Conservation (phyloP, 768 basidiomycete genomes). For the Mycena galericulata region DNA sequence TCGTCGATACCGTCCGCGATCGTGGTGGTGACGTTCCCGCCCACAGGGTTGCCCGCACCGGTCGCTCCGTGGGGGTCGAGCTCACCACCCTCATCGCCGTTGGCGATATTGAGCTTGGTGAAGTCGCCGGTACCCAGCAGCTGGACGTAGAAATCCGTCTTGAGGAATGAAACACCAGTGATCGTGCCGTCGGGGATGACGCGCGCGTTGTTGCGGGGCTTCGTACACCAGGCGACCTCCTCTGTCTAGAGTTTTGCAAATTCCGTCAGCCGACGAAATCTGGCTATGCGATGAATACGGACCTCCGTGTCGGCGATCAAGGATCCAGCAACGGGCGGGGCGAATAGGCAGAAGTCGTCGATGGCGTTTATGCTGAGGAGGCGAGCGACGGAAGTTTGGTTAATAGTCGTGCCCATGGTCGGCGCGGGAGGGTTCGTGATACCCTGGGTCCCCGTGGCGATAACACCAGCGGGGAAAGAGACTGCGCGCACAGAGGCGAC, state of each 20-base stretch:
- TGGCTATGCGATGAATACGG: constrained; percentile 10
- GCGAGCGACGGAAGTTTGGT: constrained; percentile 55
- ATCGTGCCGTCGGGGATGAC: constrained; percentile 59
- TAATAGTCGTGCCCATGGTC: constrained; percentile 53
- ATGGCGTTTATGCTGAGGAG: constrained; percentile 55
- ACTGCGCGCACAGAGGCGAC: constrained; percentile 27
- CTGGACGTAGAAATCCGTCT: constrained; percentile 58
- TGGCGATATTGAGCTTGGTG: constrained; percentile 53
- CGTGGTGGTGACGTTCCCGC: constrained; percentile 53
- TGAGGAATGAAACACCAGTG: constrained; percentile 55
- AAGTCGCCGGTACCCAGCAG: constrained; percentile 57
- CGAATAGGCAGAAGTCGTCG: constrained; percentile 60
- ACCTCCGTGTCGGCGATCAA: constrained; percentile 55
- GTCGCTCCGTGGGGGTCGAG: constrained; percentile 59
- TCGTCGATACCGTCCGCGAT: constrained; percentile 49
- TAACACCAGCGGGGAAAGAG: constrained; percentile 45
- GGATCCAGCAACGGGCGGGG: constrained; percentile 47
- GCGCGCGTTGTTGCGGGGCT: constrained; percentile 57
- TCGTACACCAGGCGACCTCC: constrained; percentile 61
- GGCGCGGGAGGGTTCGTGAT: constrained; percentile 54
- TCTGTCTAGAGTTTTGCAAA: constrained; percentile 51
- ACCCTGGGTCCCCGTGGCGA: constrained; percentile 57
- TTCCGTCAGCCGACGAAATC: no score
- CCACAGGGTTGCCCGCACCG: constrained; percentile 54
- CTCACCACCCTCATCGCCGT: constrained; percentile 57